Base-by-base conservation (phyloP, 768 basidiomycete species). In the Leccinum broughii region DNA sequence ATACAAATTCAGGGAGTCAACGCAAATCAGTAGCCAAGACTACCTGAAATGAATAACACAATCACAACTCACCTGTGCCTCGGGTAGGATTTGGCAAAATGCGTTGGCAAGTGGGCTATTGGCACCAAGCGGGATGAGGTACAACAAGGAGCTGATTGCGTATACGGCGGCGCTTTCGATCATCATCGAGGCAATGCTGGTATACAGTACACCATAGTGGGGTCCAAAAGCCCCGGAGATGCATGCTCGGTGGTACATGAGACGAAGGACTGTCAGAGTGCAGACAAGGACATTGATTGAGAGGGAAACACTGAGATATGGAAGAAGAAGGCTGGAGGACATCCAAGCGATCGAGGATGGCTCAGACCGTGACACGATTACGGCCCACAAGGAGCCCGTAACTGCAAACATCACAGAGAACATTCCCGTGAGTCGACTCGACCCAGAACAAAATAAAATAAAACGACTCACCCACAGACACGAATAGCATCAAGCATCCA, bases 101-200 rank as follows among this genome's bases (percentile, higher is more conserved):
- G 68, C 67, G 44, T 65, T 65, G 24, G 70, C 64, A 24, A 74
- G 35, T 1, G 72, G 64, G 48, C 62, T 75, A 10, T 55, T 30
- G 3, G 13, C 5, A 24, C 62, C 67, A 26, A 63, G 74, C 0
- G 72, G 74, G 22, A 76, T 46, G 39, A 76, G 67, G 51, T 76
- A 77, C 0, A 75, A 37, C 49, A 76, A 46, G 0, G 75, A 76
- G 32, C 64, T 66, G 50, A 67, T 63, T 11, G 75, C 30, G 51
- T 77, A 76, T 15, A 77, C 63, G 4, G 73, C 61, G 14, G 75
- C 73, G 6, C 74, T 75, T 62, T 76, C 75, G n/a, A 77, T 53
- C 6, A 76, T 59, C 69, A 76, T 72, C 11, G 74, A 54, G n/a
- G 74, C 70, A 34, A 76, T 68, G 59, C 68, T 69, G 17, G 70